Base-by-base conservation (phyloP, 1,284 basidiomycete genomes). In the Ustilago cynodontis region DNA sequence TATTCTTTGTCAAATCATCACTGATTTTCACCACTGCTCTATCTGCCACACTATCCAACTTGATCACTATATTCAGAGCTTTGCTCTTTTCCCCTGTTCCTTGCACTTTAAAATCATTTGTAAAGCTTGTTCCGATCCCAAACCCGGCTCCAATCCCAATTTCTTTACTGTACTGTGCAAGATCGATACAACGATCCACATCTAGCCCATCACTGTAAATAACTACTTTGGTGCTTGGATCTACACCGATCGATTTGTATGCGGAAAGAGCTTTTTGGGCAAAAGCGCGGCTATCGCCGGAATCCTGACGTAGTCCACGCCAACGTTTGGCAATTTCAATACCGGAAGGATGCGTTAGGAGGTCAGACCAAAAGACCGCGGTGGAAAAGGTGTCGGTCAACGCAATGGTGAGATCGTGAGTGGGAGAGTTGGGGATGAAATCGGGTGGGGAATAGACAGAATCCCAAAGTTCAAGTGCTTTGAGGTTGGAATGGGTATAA, bases 1-100 rank as follows among this genome's bases (percentile, higher is more conserved):
- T 83, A 51, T 85, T 86, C 70, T 86, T 86, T 13, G 81, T 84
- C 29, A 86, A 65, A 49, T 86, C 84, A 60, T 86, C 84, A 50
- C 71, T 77, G 59, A 86, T 86, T 59, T 86, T 86, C n/a, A 86
- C 83, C 18, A 79, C 76, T 9, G 66, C 79, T 28, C 57, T 47
- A 11, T 73, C 80, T 14, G 84, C 71, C 39, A 86, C 75, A 37
- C 57, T 69, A 54, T 72, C 65, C 9, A 86, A 66, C 65, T 86
- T 86, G 74, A 86, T 81, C 51, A 86, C 84, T 24, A 86, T 84
- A 59, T 86, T 86, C 35, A 86, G 66, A 26, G 84, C 65, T 16
- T 72, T 77, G 37, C 80, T 82, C 39, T 60, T 71, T 1, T 59
- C 35, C 28, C 18, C n/a, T 18, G 28, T 47, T 7, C 1, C 13